Percentiles rank a stretch among this genome's conserved stretches.
These are phyloP conservation scores for Saccharum spontaneum DNA, from an alignment of 176 grass and related monocot species.

Conservation along the genomic window DNA sequence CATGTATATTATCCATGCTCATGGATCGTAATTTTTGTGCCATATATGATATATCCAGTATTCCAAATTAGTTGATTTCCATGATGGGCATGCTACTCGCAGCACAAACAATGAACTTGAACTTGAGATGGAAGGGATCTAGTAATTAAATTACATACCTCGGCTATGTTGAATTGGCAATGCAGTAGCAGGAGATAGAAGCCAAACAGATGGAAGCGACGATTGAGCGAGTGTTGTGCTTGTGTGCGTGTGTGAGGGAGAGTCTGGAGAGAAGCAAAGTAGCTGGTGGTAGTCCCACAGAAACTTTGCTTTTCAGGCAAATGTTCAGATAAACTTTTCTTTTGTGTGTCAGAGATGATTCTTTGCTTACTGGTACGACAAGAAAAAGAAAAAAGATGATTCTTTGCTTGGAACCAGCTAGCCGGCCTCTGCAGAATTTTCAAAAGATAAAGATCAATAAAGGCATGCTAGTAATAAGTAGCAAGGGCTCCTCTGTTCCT, in stretches of 20 bases:
- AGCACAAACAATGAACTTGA: not conserved
- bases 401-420: not conserved
- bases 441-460: not conserved
- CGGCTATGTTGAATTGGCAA: not conserved
- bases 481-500: not conserved
- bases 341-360: not conserved
- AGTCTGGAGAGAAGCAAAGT: not conserved
- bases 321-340: not conserved
- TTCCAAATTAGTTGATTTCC: not conserved
- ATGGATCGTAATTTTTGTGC: too few relatives aligned
- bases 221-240: not conserved
- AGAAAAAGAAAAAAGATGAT: not conserved
- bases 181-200: not conserved
- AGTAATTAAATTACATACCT: not conserved
- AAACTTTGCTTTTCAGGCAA: not conserved
- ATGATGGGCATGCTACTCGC: not conserved
- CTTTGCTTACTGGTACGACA: not conserved
- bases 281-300: not conserved
- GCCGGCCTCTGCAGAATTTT: not conserved
- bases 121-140: not conserved
- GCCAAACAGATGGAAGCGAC: not conserved
- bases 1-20: too few relatives aligned
- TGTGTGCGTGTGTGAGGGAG: not conserved
- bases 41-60: too few relatives aligned
- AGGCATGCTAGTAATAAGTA: not conserved